phyloP scores from a whole-genome alignment of 1,284 basidiomycete species.

The Cutaneotrichosporon spelunceum region DNA sequence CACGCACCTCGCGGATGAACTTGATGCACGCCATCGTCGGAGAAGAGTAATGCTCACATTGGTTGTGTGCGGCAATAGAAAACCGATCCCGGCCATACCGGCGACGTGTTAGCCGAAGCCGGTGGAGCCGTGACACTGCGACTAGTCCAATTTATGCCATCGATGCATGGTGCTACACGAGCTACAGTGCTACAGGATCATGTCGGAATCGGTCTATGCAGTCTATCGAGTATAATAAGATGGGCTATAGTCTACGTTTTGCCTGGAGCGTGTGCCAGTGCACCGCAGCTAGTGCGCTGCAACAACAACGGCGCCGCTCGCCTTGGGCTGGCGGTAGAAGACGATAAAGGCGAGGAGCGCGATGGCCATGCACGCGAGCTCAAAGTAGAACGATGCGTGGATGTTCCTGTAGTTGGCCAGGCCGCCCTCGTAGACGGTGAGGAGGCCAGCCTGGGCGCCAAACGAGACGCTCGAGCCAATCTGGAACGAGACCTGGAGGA shows the following conservation, averaged over 20 bases:
- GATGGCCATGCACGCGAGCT: slow-evolving; percentile 40
- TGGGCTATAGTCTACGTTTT: no score
- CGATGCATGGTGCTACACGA: slow-evolving; percentile 1
- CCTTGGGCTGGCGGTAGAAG: slow-evolving; percentile 30
- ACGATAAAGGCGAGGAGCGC: slow-evolving; percentile 35
- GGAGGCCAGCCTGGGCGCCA: slow-evolving; percentile 44
- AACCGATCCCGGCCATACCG: not conserved
- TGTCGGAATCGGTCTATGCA: no score
- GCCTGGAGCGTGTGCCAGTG: no score
- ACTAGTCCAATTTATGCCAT: no score
- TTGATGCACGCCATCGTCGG: slow-evolving; percentile 17
- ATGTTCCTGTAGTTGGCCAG: slow-evolving; percentile 37
- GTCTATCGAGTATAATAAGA: no score
- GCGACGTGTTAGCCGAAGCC: not conserved
- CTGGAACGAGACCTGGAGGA: slow-evolving; percentile 45
- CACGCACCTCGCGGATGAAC: slow-evolving; percentile 16
- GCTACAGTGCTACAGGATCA: not conserved
- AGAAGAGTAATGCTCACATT: not conserved
- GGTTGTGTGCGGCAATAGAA: not conserved
- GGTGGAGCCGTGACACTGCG: no score
- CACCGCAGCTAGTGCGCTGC: slow-evolving; percentile 3
- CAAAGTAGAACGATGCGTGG: slow-evolving; percentile 39
- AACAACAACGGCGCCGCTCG: not conserved
- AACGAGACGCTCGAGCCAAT: slow-evolving; percentile 41
- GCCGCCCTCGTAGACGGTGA: slow-evolving; percentile 37